Evolutionary conservation across 2,329 filamentous ascomycete species (phyloP).

Genomic region (Cercospora zeae-maydis): DNA sequence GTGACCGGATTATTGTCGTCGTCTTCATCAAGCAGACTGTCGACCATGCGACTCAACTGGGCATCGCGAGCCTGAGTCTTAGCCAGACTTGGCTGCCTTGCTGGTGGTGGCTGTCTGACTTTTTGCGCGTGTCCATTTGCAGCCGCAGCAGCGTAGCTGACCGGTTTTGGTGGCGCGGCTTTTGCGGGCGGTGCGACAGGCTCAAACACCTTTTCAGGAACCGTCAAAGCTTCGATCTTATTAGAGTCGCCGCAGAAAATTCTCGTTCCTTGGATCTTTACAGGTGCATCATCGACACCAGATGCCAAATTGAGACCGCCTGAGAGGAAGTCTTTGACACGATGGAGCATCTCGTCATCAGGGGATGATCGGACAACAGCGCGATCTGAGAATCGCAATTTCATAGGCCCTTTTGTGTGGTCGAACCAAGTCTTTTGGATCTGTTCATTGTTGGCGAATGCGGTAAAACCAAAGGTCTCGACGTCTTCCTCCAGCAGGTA

Average conservation of each 20-base stretch:
- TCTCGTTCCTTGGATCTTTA: conserved; percentile 26
- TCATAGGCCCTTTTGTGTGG: conserved; percentile 42
- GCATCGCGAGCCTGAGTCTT: conserved; percentile 37
- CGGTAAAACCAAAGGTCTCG: conserved; percentile 62
- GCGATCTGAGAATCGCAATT: conserved; percentile 52
- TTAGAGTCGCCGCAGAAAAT: conserved; percentile 26
- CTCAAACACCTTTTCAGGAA: conserved; percentile 44
- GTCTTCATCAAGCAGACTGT: conserved; percentile 51
- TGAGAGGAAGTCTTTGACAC: conserved; percentile 60
- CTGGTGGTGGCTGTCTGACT: conserved; percentile 14
- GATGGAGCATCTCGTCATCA: conserved; percentile 64
- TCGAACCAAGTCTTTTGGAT: conserved; percentile 53
- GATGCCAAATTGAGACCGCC: conserved; percentile 59
- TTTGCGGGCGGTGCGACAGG: conserved; percentile 14
- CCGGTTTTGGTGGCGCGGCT: conserved; percentile 23
- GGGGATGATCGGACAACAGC: conserved; percentile 53
- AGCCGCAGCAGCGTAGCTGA: conserved; percentile 34
- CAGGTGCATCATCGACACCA: conserved; percentile 39
- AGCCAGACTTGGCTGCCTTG: conserved; percentile 15
- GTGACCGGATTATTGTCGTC: conserved; percentile 47
- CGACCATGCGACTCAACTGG: conserved; percentile 58
- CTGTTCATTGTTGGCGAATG: conserved; percentile 42
- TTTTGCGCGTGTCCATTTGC: conserved; percentile 25
- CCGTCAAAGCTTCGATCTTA: conserved; percentile 27
- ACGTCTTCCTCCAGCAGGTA: conserved; percentile 68